Evolutionary conservation across 83 land plant genomes (phyloP).

Genomic region (Larix sibirica): DNA sequence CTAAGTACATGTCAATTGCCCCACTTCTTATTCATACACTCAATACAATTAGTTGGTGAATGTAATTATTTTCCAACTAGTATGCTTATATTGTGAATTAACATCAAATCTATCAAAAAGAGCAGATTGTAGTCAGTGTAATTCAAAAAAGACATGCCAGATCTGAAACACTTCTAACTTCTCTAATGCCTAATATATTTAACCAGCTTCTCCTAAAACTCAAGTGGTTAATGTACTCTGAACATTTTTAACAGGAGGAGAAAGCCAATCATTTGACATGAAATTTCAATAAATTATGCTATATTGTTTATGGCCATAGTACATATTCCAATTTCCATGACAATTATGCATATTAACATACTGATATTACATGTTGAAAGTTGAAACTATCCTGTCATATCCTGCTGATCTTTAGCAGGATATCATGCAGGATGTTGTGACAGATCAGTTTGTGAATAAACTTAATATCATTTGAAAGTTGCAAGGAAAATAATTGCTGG

Average conservation of each 20-base stretch:
- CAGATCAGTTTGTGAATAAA: no score
- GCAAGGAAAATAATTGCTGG: neutral
- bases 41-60: neutral
- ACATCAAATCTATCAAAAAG: neutral
- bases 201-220: neutral
- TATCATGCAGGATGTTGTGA: no score
- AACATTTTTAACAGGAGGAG: neutral
- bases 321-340: no score
- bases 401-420: no score
- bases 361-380: no score
- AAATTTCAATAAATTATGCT: neutral
- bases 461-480: no score
- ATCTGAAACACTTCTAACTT: no score
- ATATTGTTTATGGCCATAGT: neutral
- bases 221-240: neutral
- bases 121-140: neutral
- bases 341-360: no score
- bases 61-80: neutral
- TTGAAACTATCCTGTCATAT: no score
- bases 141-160: neutral
- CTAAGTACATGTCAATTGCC: neutral
- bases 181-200: no score
- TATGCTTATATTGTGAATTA: neutral
- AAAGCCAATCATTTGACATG: neutral
- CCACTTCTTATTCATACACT: no score